Evolutionary conservation across 2,329 filamentous ascomycete species (phyloP), one percentile per base, ranked within the genome.

Genomic region (Penicillium sp.): DNA sequence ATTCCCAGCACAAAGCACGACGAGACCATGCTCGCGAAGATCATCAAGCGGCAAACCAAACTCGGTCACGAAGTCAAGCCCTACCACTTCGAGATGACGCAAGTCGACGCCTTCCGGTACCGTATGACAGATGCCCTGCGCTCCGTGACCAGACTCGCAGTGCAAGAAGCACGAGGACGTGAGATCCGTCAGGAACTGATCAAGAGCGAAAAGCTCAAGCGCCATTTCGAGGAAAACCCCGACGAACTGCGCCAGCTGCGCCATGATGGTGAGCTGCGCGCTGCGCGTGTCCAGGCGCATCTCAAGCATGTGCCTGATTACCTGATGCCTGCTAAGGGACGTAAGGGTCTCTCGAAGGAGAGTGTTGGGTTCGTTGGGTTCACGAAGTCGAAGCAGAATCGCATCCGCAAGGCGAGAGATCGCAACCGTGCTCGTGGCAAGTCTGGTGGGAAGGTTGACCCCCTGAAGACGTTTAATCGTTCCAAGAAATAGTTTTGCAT

Each of bases 141-240:
- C 62, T 89, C 92, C 0, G 92, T 99, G 2, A 99, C 94, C 10
- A 87, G 90, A 58, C 89, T 96, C 27, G 90, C 93, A 0, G 86
- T 99, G 45, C 89, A 93, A 63, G 93, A 97, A 79, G 93, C 94
- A 3, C 85, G 94, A 50, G 90, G 91, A 10, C 86, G 90, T 59
- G 93, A 99, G 76, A 83, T 99, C 56, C 85, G 91, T 54, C 87
- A 93, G 73, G 94, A 97, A 74, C 82, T 99, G 13, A 82, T 97
- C 67, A 95, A 96, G 78, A 93, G 89, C 64, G 93, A 97, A 71
- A 97, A 96, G 77, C 80, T 99, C 54, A 93, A 94, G 76, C 84
- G 92, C 51, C 91, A 97, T 80, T 99, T 97, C 70, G 94, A 97
- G 72, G 94, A 99, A 75, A 97, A 99, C 73, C 94, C 94, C 0